Conservation (phyloP, 805 yeast species). For the Scheffersomyces spartinae region DNA sequence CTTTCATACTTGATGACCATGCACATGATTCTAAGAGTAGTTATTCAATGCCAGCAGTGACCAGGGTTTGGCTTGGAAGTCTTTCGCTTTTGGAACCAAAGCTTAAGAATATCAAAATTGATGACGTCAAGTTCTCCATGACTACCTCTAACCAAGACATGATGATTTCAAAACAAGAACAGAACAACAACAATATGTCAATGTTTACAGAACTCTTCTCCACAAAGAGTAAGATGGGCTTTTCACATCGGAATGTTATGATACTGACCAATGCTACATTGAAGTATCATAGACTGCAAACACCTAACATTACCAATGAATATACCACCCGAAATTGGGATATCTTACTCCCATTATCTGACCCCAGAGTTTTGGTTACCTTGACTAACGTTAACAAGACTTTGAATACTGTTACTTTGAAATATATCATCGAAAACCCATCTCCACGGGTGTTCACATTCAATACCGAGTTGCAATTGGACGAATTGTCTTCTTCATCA, state of each 20-base stretch:
- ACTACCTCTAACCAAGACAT: slow-evolving; percentile 18
- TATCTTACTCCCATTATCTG: slow-evolving; percentile 48
- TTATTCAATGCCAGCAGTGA: slow-evolving; percentile 20
- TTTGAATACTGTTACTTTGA: slow-evolving; percentile 16
- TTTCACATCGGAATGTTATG: slow-evolving; percentile 21
- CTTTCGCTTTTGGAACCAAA: slow-evolving; percentile 4
- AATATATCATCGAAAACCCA: slow-evolving; percentile 61
- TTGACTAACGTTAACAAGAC: slow-evolving; percentile 10
- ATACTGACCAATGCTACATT: no score
- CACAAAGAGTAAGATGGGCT: slow-evolving; percentile 24
- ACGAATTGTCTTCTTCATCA: no score
- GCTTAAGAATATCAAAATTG: slow-evolving; percentile 8
- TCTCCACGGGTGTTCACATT: slow-evolving; percentile 60
- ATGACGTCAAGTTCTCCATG: slow-evolving; percentile 9
- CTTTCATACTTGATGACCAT: slow-evolving; percentile 23
- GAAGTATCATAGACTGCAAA: no score
- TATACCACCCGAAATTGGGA: no score
- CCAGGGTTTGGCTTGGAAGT: slow-evolving; percentile 20
- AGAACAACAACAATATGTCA: slow-evolving; percentile 1
- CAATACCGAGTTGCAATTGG: no score
- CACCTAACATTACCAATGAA: no score
- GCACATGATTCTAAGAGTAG: slow-evolving; percentile 6
- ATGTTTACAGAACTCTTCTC: slow-evolving; percentile 11
- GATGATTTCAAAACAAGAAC: slow-evolving; percentile 8
- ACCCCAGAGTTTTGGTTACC: slow-evolving; percentile 54